These are phyloP conservation scores for Macadamia integrifolia DNA, from an alignment of 164 flowering plant genomes.

Conservation along the genomic window DNA sequence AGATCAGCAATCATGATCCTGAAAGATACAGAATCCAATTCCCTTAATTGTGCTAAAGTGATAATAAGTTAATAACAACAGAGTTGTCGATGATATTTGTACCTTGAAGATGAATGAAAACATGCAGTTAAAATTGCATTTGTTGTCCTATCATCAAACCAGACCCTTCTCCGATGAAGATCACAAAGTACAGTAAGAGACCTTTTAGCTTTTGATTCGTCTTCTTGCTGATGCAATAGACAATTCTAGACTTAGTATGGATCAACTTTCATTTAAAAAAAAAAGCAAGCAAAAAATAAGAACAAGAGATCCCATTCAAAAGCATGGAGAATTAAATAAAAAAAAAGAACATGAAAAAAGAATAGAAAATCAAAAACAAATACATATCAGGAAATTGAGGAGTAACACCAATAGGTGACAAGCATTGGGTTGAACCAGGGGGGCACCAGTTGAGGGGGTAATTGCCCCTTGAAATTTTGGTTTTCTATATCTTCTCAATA, in stretches of 20 bases:
- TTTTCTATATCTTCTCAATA: too few species aligned
- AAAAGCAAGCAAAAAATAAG: neutral
- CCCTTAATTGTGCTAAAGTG: neutral
- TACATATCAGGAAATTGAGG: neutral
- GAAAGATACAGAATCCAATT: too few species aligned
- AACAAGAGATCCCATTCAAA: too few species aligned
- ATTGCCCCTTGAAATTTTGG: too few species aligned
- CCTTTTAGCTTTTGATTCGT: conserved; percentile 73
- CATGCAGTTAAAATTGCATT: conserved; percentile 82
- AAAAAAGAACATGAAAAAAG: too few species aligned
- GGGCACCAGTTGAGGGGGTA: too few species aligned
- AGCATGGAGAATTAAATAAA: too few species aligned
- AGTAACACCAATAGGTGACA: neutral
- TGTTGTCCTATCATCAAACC: conserved; percentile 94
- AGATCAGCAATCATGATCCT: conserved; percentile 86
- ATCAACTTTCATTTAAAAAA: neutral
- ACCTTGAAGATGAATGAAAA: conserved; percentile 79
- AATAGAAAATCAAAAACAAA: neutral
- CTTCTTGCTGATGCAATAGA: conserved; percentile 51
- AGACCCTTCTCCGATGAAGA: conserved; percentile 79
- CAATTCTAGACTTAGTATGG: neutral
- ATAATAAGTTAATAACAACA: neutral
- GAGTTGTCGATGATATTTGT: neutral
- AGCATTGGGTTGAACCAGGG: too few species aligned
- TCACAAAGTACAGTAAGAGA: conserved; percentile 71